Evolutionary conservation across 2,329 filamentous ascomycete species (phyloP).

Genomic region (Alternaria hordeiaustralica): DNA sequence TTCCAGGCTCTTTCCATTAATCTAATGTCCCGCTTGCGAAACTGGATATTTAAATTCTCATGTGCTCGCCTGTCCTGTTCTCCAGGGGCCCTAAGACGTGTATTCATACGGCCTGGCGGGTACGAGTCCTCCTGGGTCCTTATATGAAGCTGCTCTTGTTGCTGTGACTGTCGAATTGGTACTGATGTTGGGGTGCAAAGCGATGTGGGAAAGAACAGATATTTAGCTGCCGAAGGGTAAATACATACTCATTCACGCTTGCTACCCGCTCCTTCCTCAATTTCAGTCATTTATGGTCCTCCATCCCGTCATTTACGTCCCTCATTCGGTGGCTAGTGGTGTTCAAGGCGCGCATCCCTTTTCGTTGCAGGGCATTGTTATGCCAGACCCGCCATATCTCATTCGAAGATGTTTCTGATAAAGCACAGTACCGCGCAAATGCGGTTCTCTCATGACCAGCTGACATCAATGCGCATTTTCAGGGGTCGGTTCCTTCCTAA

Average conservation of each 20-base stretch:
- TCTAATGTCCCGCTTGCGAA: too few species aligned
- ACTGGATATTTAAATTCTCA: background rate
- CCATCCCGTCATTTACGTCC: background rate
- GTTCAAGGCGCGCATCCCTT: background rate
- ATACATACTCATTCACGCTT: background rate
- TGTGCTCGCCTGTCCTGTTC: background rate
- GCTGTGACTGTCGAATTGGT: background rate
- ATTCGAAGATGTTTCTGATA: background rate
- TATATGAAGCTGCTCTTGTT: background rate
- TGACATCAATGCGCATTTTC: too few species aligned
- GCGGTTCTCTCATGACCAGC: background rate
- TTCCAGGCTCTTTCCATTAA: background rate
- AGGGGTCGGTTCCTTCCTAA: background rate
- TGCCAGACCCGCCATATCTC: background rate
- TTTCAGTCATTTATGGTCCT: background rate
- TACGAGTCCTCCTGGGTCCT: background rate
- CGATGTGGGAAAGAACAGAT: accelerated
- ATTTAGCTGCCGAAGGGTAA: background rate
- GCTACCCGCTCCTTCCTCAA: background rate
- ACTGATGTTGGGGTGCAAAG: background rate
- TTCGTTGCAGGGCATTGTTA: background rate
- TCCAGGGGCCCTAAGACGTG: background rate
- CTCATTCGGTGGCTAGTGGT: background rate
- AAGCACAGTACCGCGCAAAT: background rate
- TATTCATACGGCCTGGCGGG: too few species aligned